phyloP scores from a whole-genome alignment of 2,329 filamentous ascomycete species.

The Emmonsia crescens region DNA sequence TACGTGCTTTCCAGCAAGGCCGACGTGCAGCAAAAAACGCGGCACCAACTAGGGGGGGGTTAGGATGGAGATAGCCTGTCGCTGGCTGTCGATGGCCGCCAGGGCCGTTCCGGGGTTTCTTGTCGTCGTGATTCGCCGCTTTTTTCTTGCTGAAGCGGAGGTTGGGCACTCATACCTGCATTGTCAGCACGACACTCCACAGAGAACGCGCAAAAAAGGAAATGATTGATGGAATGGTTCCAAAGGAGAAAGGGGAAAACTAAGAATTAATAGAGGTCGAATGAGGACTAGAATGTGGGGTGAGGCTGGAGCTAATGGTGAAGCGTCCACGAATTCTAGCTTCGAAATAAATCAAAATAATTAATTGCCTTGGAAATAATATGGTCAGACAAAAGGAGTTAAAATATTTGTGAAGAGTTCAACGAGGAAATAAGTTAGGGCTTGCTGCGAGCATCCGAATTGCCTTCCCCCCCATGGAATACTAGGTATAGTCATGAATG shows the following conservation, averaged over 20 bases:
- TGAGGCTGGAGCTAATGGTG: not conserved
- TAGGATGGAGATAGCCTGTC: not conserved
- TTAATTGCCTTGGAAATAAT: no score
- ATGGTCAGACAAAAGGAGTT: no score
- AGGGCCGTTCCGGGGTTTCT: slow-evolving; percentile 8
- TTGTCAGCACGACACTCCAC: slow-evolving; percentile 14
- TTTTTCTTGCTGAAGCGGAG: slow-evolving; percentile 16
- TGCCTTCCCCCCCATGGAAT: not conserved
- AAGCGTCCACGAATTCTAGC: not conserved
- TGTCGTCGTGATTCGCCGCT: slow-evolving; percentile 24
- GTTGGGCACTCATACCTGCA: slow-evolving; percentile 36
- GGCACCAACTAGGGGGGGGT: slow-evolving; percentile 19
- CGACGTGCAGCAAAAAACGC: slow-evolving; percentile 19
- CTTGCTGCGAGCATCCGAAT: not conserved
- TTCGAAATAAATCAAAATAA: not conserved
- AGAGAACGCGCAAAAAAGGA: slow-evolving; percentile 5
- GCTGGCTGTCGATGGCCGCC: slow-evolving; percentile 4
- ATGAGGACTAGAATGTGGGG: not conserved
- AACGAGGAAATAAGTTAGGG: no score
- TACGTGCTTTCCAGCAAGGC: slow-evolving; percentile 12
- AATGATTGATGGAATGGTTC: slow-evolving; percentile 2
- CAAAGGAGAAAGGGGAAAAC: not conserved
- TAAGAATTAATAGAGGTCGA: not conserved
- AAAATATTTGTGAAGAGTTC: no score
- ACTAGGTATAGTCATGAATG: not conserved